Evolutionary conservation across 192 early-diverging fungal species (phyloP).

Genomic region (Umbelopsis vinacea): DNA sequence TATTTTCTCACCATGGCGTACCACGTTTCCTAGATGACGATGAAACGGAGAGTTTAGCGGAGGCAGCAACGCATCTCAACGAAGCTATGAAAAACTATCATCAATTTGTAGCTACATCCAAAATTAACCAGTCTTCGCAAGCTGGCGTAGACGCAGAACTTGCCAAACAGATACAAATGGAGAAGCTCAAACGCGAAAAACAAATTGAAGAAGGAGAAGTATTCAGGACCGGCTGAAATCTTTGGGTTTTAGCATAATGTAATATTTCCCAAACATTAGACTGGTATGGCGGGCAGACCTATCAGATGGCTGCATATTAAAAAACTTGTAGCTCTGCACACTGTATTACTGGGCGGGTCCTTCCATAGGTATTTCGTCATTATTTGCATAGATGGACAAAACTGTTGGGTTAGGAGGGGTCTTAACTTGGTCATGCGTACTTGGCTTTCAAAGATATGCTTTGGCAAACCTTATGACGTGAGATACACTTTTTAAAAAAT

Average conservation of each 20-base stretch:
- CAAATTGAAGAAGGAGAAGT: constrained; percentile 10
- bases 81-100: constrained; percentile 17
- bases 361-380: neutral
- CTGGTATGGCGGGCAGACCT: too few species aligned
- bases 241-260: too few species aligned
- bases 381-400: neutral
- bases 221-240: neutral
- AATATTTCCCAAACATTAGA: too few species aligned
- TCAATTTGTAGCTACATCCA: neutral
- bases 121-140: neutral
- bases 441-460: neutral
- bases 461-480: neutral
- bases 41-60: constrained; percentile 2
- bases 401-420: neutral
- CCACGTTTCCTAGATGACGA: neutral
- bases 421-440: neutral
- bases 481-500: too few species aligned
- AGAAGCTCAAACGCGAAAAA: constrained; percentile 21
- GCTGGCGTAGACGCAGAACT: neutral
- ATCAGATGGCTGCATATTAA: too few species aligned
- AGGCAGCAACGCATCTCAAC: constrained; percentile 1
- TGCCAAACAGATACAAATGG: constrained; percentile 4
- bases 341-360: too few species aligned
- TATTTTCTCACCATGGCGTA: neutral
- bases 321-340: too few species aligned